A percentile compares a stretch with the other conserved stretches of the same genome.
These are phyloP conservation scores for Luvunga scandens DNA, from an alignment of 345 rosid genomes.

Conservation along the genomic window DNA sequence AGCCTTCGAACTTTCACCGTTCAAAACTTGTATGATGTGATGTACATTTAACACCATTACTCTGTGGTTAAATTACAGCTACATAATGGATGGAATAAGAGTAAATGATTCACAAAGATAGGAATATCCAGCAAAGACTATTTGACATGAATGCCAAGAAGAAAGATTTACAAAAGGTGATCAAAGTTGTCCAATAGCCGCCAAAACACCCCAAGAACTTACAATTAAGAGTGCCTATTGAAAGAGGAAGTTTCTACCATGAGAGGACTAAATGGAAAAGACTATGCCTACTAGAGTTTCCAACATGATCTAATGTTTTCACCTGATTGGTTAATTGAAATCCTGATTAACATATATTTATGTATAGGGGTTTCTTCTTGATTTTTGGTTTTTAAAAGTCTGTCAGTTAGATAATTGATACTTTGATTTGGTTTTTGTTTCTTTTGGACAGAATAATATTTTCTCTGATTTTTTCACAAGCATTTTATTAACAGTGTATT, in stretches of 20 bases:
- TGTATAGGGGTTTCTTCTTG: neutral
- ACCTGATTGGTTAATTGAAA: neutral
- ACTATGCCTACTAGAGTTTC: neutral
- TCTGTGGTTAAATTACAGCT: neutral
- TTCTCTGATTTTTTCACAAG: constrained; percentile 8
- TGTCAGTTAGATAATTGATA: neutral
- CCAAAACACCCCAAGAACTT: neutral
- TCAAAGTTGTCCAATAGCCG: neutral
- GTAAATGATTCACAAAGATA: neutral
- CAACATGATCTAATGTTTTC: neutral
- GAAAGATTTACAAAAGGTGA: neutral
- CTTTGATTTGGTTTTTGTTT: neutral
- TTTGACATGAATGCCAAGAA: neutral
- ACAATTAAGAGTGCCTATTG: neutral
- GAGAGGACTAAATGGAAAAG: neutral
- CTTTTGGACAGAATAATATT: neutral
- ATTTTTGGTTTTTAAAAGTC: neutral
- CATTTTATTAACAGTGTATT: neutral
- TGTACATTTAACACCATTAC: too few relatives aligned
- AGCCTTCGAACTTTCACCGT: neutral
- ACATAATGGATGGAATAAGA: neutral
- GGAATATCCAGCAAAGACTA: neutral
- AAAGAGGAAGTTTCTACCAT: neutral
- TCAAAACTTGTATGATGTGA: neutral
- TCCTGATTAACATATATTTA: neutral